A percentile compares a stretch with the other conserved stretches of the same genome.
These are phyloP conservation scores for Vaccinium vitisidaea DNA, from an alignment of 148 eudicot genomes.

Conservation along the genomic window DNA sequence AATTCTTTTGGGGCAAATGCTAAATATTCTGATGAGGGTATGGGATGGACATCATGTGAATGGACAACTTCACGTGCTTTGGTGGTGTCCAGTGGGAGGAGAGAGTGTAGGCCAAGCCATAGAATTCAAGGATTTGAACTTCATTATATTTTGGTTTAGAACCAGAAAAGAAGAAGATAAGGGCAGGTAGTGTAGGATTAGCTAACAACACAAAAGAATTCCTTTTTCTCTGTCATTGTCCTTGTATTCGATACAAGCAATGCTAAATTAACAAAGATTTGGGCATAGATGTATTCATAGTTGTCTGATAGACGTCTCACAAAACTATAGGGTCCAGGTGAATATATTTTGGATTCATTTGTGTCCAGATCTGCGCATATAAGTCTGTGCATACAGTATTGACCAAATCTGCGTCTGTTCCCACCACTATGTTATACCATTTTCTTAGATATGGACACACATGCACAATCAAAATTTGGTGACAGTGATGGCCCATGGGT, in stretches of 20 bases:
- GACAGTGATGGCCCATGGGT: not conserved
- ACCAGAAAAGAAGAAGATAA: not conserved
- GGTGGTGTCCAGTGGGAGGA: conserved; percentile 4
- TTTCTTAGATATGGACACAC: not conserved
- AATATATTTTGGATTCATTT: not conserved
- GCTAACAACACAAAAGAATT: not conserved
- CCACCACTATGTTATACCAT: not conserved
- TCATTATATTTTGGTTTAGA: not conserved
- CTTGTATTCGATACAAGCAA: not conserved
- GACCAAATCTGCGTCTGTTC: not conserved
- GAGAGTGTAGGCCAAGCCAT: conserved; percentile 5
- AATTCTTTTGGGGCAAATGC: not conserved
- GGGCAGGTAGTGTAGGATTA: conserved; percentile 8
- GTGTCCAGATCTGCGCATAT: not conserved
- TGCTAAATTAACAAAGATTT: not conserved
- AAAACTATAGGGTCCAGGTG: not conserved
- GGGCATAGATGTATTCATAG: not conserved
- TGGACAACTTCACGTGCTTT: conserved; percentile 35
- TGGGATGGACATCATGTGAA: conserved; percentile 21
- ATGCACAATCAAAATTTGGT: conserved; percentile 3
- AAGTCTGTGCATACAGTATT: not conserved
- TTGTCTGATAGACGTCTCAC: not conserved
- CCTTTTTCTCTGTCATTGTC: not conserved
- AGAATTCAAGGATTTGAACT: conserved; percentile 11
- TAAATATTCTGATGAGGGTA: not conserved